Percentiles rank a stretch among this genome's conserved stretches.
phyloP scores from a whole-genome alignment of 495 filamentous ascomycete species.

The Pseudoneurospora amorphoporcata region DNA sequence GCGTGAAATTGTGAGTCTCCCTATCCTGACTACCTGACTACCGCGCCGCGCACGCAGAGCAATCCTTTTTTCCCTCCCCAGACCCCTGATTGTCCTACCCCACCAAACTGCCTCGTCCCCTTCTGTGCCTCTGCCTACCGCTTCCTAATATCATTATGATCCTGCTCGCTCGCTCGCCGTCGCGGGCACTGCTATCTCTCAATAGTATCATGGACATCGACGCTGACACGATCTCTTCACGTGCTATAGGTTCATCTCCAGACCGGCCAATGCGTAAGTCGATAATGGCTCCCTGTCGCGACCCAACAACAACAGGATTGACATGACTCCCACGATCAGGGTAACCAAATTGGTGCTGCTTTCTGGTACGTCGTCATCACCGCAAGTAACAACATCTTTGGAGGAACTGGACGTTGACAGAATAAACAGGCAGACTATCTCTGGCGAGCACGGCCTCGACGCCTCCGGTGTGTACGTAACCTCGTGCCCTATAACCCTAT shows the following conservation, averaged over 20 bases:
- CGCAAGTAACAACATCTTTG: neutral
- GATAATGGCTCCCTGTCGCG: constrained; percentile 11
- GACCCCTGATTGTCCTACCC: neutral
- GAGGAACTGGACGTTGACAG: constrained; percentile 8
- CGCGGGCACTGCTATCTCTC: neutral
- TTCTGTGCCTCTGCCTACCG: neutral
- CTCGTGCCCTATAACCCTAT: neutral
- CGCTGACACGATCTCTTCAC: constrained; percentile 27
- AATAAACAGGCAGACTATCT: constrained; percentile 64
- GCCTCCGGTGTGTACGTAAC: constrained; percentile 60
- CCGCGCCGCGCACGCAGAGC: neutral
- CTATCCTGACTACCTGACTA: constrained; percentile 26
- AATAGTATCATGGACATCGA: neutral
- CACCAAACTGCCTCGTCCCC: neutral
- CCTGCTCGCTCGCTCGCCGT: neutral
- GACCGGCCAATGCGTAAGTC: constrained; percentile 97
- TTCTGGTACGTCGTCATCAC: constrained; percentile 57
- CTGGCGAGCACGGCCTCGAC: constrained; percentile 98
- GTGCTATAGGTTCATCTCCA: constrained; percentile 86
- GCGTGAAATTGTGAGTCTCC: constrained; percentile 83
- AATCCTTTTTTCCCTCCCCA: neutral
- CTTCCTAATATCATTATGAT: neutral
- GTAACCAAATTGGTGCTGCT: constrained; percentile 99
- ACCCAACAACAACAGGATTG: constrained; percentile 5
- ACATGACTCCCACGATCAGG: constrained; percentile 42